Base-by-base conservation (phyloP, 768 basidiomycete species). In the Rhodotorula graminis region DNA sequence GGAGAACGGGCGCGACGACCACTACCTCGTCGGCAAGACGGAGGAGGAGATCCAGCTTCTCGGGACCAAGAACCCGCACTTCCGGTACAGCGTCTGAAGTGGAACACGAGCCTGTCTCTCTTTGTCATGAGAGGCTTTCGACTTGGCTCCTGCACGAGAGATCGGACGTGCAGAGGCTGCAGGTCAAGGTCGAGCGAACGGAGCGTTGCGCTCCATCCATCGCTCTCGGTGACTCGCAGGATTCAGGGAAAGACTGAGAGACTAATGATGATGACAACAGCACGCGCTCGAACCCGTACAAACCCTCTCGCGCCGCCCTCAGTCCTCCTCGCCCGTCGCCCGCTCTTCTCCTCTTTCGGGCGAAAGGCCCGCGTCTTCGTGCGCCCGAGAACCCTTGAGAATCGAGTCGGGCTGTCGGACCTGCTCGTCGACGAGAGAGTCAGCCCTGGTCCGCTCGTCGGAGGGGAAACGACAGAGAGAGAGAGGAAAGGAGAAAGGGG, bases 11-110 rank as follows among this genome's bases (percentile, higher is more conserved):
- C 47, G 64, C 40, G 67, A 77, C 67, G 78, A 79, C 57, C 70
- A 76, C 63, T 57, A 57, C n/a, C 70, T 79, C 64, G 77, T 77
- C 25, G 77, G 72, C 40, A 68, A 64, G 55, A 75, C 72, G 33
- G 72, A 71, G 33, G 71, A 61, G 49, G 70, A 78, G 65, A 69
- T 77, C 27, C 62, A 67, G 14, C 44, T 64, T 8, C 64, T 79
- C 14, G 77, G 76, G 0, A 67, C 65, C 50, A 33, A 44, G 19
- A 70, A 76, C 59, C 76, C 76, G 12, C 72, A 56, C 0, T 76
- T 76, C 72, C n/a, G 65, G 0, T 76, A 53, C 69, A 33, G 33
- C 53, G 10, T 63, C 40, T 72, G 29, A 33, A 46, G 18, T 14
- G 15, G 44, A 18, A 15, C 9, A 44, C 9, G 42, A 15, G 42